Evolutionary conservation across 257 asterid species (phyloP), one percentile per base, ranked within the genome.

Genomic region (Eucommia ulmoides): DNA sequence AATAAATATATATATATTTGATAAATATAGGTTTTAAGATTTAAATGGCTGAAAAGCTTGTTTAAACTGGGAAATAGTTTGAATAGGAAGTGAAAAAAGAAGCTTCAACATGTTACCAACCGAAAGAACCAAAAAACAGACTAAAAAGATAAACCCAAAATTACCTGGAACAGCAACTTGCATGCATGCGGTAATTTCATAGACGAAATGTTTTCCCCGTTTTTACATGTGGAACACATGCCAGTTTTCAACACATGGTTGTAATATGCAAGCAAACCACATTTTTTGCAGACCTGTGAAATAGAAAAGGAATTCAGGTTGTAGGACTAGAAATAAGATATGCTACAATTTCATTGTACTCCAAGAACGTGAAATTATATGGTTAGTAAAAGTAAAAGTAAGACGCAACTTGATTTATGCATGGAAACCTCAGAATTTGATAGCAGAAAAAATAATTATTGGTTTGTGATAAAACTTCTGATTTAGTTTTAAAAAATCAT

Each of bases 171-270:
- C 60, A 91, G 68, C 67, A 91, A 93, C 74, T 91, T 91, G 96
- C 98, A 91, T 8, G 98, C 98, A 63, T 91, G 86, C n/a, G 98
- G 98, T 61, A 91, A 62, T 55, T 91, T 91, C 98, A 91, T 78
- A 48, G 95, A 79, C 41, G 94, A 81, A 48, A 89, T 73, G 60
- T 83, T 83, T 23, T 86, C 96, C 53, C 94, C 94, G 38, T 73
- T 83, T 74, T 85, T 86, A 55, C 98, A 91, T 26, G 79, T 74
- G 0, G 98, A 78, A 59, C 96, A 91, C 33, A 83, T 62, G 56
- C 83, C 87, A 11, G 72, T 45, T 65, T 82, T 83, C 49, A 83
- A 72, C 78, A 82, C 85, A 45, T 53, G 65, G 73, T 71, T 63
- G 76, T 80, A 83, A 66, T 89, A 85, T n/a, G 96, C 98, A 67